Percentiles rank a stretch among this genome's conserved stretches.
Conservation (phyloP, 345 rosid species). For the Sisymbrium altissimum region DNA sequence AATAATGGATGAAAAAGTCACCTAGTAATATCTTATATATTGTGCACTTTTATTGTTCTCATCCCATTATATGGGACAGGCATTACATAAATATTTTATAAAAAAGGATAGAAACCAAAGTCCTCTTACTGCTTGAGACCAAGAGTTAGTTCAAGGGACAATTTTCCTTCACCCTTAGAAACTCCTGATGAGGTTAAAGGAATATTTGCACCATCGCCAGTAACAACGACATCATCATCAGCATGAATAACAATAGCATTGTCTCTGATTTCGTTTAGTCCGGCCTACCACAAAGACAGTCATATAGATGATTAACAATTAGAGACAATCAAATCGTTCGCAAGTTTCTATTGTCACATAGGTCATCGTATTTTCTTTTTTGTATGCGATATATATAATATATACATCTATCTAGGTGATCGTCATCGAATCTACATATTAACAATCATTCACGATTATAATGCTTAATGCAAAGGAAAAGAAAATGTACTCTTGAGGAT, state of each 20-base stretch:
- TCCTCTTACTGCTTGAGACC: constrained; percentile 9
- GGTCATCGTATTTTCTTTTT: neutral
- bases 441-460: neutral
- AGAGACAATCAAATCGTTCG: neutral
- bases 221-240: neutral
- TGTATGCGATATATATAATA: too few species aligned
- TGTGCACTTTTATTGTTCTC: neutral
- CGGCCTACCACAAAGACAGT: constrained; percentile 1
- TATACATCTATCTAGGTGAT: neutral
- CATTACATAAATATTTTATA: neutral
- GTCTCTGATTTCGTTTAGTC: neutral
- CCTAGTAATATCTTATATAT: neutral
- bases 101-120: neutral
- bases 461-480: neutral
- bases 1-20: neutral
- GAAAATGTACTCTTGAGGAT: neutral
- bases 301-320: neutral
- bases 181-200: neutral
- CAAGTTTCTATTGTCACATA: neutral
- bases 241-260: neutral
- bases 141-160: constrained; percentile 27
- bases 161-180: neutral
- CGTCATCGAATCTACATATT: neutral
- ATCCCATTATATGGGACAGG: constrained; percentile 1
- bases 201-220: neutral